Conservation (phyloP, 2,329 filamentous ascomycete genomes). For the Aspergillus calidoustus region DNA sequence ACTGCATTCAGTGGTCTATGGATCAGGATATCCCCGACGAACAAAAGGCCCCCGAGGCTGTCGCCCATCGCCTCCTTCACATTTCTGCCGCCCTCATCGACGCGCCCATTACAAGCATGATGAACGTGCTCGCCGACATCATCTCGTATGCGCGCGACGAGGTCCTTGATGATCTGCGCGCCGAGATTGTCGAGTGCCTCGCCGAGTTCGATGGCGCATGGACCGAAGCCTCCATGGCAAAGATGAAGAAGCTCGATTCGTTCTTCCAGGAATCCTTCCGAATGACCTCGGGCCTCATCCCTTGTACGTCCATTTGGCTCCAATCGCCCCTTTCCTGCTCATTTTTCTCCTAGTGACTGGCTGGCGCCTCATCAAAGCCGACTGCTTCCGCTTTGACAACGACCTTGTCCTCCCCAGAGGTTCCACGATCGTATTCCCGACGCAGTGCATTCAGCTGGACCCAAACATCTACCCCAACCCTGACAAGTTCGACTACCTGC, state of each 20-base stretch:
- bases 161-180: background rate
- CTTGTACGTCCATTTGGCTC: background rate
- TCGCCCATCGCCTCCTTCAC: background rate
- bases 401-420: background rate
- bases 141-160: background rate
- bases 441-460: background rate
- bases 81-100: background rate
- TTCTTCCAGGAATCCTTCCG: slow-evolving; percentile 1
- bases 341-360: background rate
- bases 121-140: background rate
- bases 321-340: background rate
- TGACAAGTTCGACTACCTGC: background rate
- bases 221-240: background rate
- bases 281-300: background rate
- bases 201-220: background rate
- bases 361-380: background rate
- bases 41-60: background rate
- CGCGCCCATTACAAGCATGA: background rate
- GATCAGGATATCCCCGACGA: slow-evolving; percentile 1
- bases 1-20: slow-evolving; percentile 6
- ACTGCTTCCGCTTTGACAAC: background rate
- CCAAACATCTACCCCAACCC: background rate
- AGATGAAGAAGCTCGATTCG: slow-evolving; percentile 6
- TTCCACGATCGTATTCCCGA: background rate
- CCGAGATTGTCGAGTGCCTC: background rate